Percentiles rank a stretch among this genome's conserved stretches.
Evolutionary conservation across 371 early-diverging fungal species (phyloP).

Genomic region (Mucor saturninus): DNA sequence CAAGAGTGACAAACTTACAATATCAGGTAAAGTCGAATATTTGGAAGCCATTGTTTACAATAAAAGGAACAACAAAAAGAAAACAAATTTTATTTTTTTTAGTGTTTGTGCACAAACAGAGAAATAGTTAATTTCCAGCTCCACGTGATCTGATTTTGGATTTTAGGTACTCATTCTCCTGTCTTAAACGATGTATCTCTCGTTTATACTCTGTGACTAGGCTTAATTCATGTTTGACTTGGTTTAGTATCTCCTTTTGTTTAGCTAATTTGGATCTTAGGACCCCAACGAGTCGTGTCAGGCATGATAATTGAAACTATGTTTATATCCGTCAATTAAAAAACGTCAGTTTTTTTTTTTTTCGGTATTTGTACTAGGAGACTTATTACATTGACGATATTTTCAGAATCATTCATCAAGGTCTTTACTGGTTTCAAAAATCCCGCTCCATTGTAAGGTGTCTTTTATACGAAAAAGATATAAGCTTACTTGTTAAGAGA

Average conservation of each 20-base stretch:
- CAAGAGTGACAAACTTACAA: slow-evolving; percentile 43
- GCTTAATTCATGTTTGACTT: slow-evolving; percentile 19
- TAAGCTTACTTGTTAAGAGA: not conserved
- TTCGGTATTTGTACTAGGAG: not conserved
- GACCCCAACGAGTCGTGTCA: slow-evolving; percentile 5
- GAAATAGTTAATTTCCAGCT: not conserved
- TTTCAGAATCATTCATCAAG: slow-evolving; percentile 20
- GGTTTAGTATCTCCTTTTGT: slow-evolving; percentile 16
- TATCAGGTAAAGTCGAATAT: slow-evolving; percentile 73
- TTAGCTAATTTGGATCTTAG: slow-evolving; percentile 15
- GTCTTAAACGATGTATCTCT: slow-evolving; percentile 9
- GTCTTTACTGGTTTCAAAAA: slow-evolving; percentile 20
- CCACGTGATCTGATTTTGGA: not conserved
- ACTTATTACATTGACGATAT: slow-evolving; percentile 19
- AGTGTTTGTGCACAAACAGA: no score
- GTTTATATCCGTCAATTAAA: not conserved
- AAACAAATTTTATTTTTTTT: no score
- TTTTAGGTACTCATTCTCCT: slow-evolving; percentile 11
- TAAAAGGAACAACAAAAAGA: not conserved
- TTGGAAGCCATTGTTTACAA: slow-evolving; percentile 58
- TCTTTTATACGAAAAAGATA: not conserved
- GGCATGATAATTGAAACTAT: slow-evolving; percentile 21
- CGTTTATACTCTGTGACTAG: slow-evolving; percentile 15
- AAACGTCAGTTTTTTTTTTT: not conserved
- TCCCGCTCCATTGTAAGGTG: slow-evolving; percentile 13